Evolutionary conservation across 2,329 filamentous ascomycete species (phyloP).

Genomic region (Kalaharituber pfeilii): DNA sequence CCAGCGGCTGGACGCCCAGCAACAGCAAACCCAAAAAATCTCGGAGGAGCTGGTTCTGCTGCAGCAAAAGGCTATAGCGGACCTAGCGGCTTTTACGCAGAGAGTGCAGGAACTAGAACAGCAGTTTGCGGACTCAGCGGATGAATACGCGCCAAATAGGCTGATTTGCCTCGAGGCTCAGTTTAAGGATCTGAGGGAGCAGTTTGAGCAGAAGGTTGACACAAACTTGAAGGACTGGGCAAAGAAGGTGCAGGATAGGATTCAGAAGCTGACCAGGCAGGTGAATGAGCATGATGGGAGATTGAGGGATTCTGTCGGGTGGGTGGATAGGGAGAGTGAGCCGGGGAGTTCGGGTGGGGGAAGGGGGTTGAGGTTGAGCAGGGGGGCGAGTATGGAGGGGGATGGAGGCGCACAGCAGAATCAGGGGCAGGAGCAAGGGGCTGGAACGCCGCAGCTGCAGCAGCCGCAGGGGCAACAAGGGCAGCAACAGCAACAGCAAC

Average conservation of each 20-base stretch:
- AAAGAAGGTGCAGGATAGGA: neutral
- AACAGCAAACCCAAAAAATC: neutral
- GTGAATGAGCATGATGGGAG: neutral
- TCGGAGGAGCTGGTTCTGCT: no score
- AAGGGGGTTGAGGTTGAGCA: neutral
- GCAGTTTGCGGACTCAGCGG: neutral
- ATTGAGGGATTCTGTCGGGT: neutral
- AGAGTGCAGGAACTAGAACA: neutral
- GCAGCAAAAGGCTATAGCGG: no score
- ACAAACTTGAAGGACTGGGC: neutral
- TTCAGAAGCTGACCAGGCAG: neutral
- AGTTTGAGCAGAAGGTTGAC: neutral
- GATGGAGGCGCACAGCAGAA: neutral
- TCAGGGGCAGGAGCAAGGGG: neutral
- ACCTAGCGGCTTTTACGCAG: no score
- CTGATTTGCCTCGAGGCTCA: neutral
- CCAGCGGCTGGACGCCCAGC: no score
- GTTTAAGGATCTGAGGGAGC: neutral
- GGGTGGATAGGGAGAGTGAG: neutral
- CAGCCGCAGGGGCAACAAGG: neutral
- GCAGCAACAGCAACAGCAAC: neutral
- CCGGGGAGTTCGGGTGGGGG: neutral
- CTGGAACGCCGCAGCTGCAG: neutral
- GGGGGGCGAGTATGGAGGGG: neutral
- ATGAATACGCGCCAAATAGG: neutral